A percentile compares a stretch with the other conserved stretches of the same genome.
These are phyloP conservation scores for Eucalyptus marginata DNA, from an alignment of 345 rosid species.

Conservation along the genomic window DNA sequence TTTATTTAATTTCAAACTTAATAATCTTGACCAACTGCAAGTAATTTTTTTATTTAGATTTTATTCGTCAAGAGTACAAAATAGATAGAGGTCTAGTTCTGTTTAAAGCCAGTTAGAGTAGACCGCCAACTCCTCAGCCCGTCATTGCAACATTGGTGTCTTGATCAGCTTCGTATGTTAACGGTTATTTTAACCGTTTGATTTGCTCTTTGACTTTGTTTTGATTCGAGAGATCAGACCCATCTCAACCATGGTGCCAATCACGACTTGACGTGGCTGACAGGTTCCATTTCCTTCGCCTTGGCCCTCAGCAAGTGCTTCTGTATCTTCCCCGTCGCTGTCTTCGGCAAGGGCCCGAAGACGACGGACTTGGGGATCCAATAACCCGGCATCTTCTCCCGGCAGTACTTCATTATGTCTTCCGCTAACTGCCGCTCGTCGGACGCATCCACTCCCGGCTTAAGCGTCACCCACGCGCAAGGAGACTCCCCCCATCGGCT, in stretches of 20 bases:
- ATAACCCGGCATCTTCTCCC: background rate
- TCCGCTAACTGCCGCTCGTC: background rate
- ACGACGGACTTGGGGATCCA: background rate
- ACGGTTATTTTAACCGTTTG: background rate
- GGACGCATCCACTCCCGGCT: background rate
- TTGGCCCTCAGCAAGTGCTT: background rate
- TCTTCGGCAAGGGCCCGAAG: background rate
- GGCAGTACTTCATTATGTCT: background rate
- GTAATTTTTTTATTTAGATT: background rate
- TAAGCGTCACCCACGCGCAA: background rate
- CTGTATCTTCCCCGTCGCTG: background rate
- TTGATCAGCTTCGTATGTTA: background rate
- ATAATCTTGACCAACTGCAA: background rate
- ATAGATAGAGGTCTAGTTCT: background rate
- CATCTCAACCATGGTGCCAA: background rate
- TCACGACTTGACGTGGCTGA: background rate
- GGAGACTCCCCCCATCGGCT: conserved; percentile 1
- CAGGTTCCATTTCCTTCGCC: background rate
- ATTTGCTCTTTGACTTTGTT: background rate
- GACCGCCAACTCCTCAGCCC: background rate
- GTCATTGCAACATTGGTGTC: background rate
- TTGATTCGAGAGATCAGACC: background rate
- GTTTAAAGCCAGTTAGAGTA: background rate
- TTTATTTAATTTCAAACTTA: background rate
- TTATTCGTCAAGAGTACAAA: background rate